Base-by-base conservation (phyloP, 805 yeast genomes). In the Lipomyces anomalus region DNA sequence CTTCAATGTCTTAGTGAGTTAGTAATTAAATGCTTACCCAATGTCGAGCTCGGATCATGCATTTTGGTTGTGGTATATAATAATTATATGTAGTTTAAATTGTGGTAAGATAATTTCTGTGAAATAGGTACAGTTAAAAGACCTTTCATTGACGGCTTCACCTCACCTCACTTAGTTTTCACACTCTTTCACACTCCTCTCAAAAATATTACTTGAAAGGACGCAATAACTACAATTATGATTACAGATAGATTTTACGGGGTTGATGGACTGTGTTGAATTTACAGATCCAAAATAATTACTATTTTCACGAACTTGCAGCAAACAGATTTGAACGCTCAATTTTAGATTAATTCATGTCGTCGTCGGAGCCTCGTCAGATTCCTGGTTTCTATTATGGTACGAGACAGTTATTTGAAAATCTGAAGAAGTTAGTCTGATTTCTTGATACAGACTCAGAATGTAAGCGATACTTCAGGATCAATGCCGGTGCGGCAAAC, bases 391-490 rank as follows among this genome's bases (percentile, higher is more conserved):
- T 43, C 32, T 50, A 47, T 33, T 50, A 50, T 40, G 54, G 54
- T 51, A 33, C 3, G 50, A 23, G 21, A 6, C 1, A 6, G 7
- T 26, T 18, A 32, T 40, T 48, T n/a, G n/a, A n/a, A n/a, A n/a
- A n/a, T n/a, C n/a, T n/a, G n/a, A n/a, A n/a, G n/a, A n/a, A n/a
- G n/a, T n/a, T n/a, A n/a, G n/a, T n/a, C n/a, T 13, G 30, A 13
- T 6, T 30, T 6, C 21, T 9, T 16, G 20, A 7, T 13, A 24
- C 40, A 36, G 29, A 36, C 40, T n/a, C 41, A 4, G 61, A 51
- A 17, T 47, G 59, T 24, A 44, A 54, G 39, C 46, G 57, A 35
- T 60, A 60, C 42, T 60, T 59, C 43, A 48, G 51, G 38, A 50
- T 59, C 5, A 26, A 52, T 20, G 42, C 55, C 17, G 51, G 37